phyloP scores from a whole-genome alignment of 306 rosid species.

The Luffa acutangula region DNA sequence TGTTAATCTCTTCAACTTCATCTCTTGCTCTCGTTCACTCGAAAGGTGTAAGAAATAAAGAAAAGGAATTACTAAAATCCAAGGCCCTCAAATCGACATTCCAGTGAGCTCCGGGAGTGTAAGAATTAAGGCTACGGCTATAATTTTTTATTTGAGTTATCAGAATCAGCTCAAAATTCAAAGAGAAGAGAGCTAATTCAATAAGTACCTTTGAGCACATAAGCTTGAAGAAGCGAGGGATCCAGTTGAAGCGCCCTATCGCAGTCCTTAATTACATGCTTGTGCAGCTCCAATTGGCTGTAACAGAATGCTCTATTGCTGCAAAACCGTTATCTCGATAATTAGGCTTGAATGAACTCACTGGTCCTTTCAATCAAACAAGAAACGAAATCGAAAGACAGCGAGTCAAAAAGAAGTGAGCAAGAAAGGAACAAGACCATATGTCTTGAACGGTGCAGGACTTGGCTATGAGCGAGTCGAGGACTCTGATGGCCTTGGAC shows the following conservation, averaged over 20 bases:
- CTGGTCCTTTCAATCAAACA: not conserved
- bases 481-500: conserved; percentile 90
- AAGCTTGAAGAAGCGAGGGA: conserved; percentile 63
- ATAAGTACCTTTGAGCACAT: conserved; percentile 63
- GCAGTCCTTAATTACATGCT: conserved; percentile 89
- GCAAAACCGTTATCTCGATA: conserved; percentile 6
- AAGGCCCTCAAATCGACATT: not conserved
- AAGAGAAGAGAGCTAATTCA: not conserved
- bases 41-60: not conserved
- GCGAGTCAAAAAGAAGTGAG: conserved; percentile 12
- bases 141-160: not conserved
- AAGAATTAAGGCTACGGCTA: not conserved
- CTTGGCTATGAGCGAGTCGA: conserved; percentile 65
- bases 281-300: conserved; percentile 83
- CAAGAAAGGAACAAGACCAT: conserved; percentile 31
- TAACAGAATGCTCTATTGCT: conserved; percentile 93
- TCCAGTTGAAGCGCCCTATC: conserved; percentile 81
- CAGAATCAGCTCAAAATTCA: conserved; percentile 6
- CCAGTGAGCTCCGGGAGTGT: not conserved
- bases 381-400: conserved; percentile 1
- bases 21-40: not conserved
- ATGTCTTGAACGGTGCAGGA: conserved; percentile 63
- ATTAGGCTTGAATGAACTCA: conserved; percentile 11
- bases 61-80: not conserved
- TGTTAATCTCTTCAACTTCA: not conserved